Percentiles rank a stretch among this genome's conserved stretches.
Conservation (phyloP, 768 basidiomycete species). For the Melanogaster broomeanus region DNA sequence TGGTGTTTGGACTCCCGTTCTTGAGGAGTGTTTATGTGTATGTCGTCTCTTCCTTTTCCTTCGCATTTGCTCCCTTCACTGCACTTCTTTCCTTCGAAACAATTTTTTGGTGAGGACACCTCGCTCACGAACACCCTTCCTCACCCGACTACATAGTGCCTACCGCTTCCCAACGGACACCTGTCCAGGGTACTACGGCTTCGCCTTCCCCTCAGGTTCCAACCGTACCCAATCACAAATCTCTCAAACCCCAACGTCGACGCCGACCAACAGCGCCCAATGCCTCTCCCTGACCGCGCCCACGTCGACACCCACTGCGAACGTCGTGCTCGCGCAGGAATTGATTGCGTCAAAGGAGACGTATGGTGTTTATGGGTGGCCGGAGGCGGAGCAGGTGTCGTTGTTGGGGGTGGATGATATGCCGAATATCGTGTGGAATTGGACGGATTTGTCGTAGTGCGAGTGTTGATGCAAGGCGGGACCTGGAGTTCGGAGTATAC, state of each 20-base stretch:
- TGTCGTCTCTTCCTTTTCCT: background rate
- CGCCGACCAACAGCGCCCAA: slow-evolving; percentile 25
- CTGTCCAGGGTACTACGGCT: slow-evolving; percentile 34
- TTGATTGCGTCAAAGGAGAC: background rate
- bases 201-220: slow-evolving; percentile 29
- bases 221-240: slow-evolving; percentile 30
- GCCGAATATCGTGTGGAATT: slow-evolving; percentile 20
- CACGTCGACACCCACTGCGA: slow-evolving; percentile 29
- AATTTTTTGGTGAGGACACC: background rate
- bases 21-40: slow-evolving; percentile 34
- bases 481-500: too few species aligned
- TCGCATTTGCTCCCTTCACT: background rate
- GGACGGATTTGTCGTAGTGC: slow-evolving; percentile 7
- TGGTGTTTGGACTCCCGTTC: slow-evolving; percentile 28
- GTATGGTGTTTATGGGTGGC: slow-evolving; percentile 16
- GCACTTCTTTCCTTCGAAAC: too few species aligned
- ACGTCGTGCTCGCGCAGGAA: slow-evolving; percentile 15
- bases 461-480: too few species aligned
- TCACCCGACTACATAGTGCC: slow-evolving; percentile 14
- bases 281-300: slow-evolving; percentile 26
- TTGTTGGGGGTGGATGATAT: slow-evolving; percentile 19
- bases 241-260: slow-evolving; percentile 30
- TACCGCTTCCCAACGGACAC: slow-evolving; percentile 32
- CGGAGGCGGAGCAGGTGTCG: slow-evolving; percentile 6
- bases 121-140: background rate